Percentiles rank a stretch among this genome's conserved stretches.
phyloP scores from a whole-genome alignment of 179 eudicot genomes.

The Carnegiea gigantea region DNA sequence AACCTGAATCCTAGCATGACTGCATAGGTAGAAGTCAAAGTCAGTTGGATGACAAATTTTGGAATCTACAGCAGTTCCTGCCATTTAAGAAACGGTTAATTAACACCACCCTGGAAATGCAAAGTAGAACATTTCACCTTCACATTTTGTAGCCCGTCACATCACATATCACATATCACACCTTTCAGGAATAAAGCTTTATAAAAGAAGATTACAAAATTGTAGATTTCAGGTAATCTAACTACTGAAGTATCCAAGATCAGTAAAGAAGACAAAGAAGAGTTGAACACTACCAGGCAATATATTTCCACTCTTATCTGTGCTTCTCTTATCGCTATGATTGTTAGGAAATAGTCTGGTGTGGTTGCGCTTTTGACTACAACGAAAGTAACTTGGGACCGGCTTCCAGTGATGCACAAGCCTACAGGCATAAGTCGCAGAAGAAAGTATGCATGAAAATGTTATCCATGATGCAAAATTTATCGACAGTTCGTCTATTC shows the following conservation, averaged over 20 bases:
- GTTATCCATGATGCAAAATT: background rate
- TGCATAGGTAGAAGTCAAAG: conserved; percentile 79
- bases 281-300: conserved; percentile 59
- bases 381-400: conserved; percentile 86
- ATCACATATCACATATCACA: no score
- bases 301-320: conserved; percentile 81
- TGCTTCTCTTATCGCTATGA: conserved; percentile 60
- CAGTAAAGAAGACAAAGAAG: background rate
- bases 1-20: conserved; percentile 95
- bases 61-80: conserved; percentile 85
- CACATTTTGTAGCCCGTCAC: background rate
- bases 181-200: background rate
- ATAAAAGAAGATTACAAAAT: background rate
- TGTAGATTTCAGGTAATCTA: background rate
- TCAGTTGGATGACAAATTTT: conserved; percentile 91
- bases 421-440: no score
- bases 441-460: no score
- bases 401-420: conserved; percentile 85
- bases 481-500: background rate
- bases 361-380: conserved; percentile 94
- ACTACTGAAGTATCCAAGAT: background rate
- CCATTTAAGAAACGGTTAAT: conserved; percentile 5
- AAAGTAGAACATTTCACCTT: background rate
- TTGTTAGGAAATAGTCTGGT: conserved; percentile 77
- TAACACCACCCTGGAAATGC: background rate